These are phyloP conservation scores for Pseudocercospora macadamiae DNA, from an alignment of 2,329 filamentous ascomycete genomes.

Conservation along the genomic window DNA sequence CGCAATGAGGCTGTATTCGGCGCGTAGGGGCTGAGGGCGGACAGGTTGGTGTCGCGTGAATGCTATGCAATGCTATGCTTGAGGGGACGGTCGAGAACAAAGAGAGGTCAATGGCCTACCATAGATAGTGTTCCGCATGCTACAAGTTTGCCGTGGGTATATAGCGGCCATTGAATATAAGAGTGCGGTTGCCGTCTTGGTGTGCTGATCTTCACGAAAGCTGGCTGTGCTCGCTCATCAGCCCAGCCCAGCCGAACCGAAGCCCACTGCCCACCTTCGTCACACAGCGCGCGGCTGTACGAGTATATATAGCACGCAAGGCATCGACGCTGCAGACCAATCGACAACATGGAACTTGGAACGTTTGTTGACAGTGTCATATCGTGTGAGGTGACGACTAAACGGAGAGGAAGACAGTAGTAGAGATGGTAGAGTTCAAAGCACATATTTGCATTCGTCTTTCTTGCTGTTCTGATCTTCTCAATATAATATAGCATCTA, in stretches of 20 bases:
- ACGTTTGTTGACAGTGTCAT: too few relatives aligned
- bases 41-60: not conserved
- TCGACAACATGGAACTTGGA: not conserved
- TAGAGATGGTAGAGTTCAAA: not conserved
- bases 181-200: not conserved
- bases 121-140: not conserved
- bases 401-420: too few relatives aligned
- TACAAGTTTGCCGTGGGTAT: not conserved
- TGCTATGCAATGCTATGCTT: not conserved
- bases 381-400: too few relatives aligned
- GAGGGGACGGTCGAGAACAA: not conserved
- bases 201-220: not conserved
- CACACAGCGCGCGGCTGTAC: not conserved
- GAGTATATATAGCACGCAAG: slow-evolving; percentile 1
- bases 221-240: slow-evolving; percentile 3
- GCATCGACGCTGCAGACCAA: not conserved
- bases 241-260: too few relatives aligned
- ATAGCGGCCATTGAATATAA: not conserved
- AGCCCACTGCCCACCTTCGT: too few relatives aligned
- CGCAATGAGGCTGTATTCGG: not conserved
- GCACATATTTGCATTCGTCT: not conserved
- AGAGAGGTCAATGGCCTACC: slow-evolving; percentile 3
- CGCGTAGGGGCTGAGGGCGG: not conserved
- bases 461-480: slow-evolving; percentile 3
- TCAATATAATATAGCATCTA: not conserved